Evolutionary conservation across 2,329 filamentous ascomycete species (phyloP).

Genomic region (Aureobasidium sp.): DNA sequence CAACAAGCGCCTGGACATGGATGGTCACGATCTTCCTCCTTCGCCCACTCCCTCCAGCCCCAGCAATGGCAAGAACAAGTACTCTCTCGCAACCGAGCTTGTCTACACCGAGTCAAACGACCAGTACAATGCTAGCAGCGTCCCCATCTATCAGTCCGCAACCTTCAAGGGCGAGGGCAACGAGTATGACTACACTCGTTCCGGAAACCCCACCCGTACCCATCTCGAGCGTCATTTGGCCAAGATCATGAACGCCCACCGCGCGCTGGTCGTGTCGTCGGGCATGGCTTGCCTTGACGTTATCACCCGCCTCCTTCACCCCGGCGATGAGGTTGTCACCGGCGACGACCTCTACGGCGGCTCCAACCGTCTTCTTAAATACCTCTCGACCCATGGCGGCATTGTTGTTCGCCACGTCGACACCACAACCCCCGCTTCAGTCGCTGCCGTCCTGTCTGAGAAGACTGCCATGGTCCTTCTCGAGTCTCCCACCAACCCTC

Average conservation of each 20-base stretch:
- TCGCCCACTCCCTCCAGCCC: conserved; percentile 92
- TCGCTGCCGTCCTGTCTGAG: conserved; percentile 57
- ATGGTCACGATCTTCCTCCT: conserved; percentile 77
- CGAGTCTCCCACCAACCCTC: conserved; percentile 92
- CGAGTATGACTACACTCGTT: conserved; percentile 98
- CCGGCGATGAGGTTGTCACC: conserved; percentile 93
- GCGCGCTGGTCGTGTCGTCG: conserved; percentile 86
- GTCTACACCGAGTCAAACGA: conserved; percentile 95
- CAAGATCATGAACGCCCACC: conserved; percentile 95
- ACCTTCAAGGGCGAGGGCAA: conserved; percentile 85
- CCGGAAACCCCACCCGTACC: conserved; percentile 90
- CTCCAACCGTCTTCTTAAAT: conserved; percentile 87
- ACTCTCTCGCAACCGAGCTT: conserved; percentile 89
- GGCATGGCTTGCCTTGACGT: conserved; percentile 98
- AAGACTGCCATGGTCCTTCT: conserved; percentile 95
- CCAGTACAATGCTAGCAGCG: conserved; percentile 93
- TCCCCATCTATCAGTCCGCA: conserved; percentile 94
- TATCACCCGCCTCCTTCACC: conserved; percentile 80
- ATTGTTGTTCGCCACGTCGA: conserved; percentile 96
- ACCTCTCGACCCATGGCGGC: conserved; percentile 77
- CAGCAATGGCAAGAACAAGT: conserved; percentile 65
- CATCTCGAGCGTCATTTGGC: conserved; percentile 94
- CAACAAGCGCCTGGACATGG: conserved; percentile 56
- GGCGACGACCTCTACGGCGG: conserved; percentile 96
- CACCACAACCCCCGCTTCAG: conserved; percentile 68